Base-by-base conservation (phyloP, 2,329 filamentous ascomycete species). In the Alternaria arborescens region DNA sequence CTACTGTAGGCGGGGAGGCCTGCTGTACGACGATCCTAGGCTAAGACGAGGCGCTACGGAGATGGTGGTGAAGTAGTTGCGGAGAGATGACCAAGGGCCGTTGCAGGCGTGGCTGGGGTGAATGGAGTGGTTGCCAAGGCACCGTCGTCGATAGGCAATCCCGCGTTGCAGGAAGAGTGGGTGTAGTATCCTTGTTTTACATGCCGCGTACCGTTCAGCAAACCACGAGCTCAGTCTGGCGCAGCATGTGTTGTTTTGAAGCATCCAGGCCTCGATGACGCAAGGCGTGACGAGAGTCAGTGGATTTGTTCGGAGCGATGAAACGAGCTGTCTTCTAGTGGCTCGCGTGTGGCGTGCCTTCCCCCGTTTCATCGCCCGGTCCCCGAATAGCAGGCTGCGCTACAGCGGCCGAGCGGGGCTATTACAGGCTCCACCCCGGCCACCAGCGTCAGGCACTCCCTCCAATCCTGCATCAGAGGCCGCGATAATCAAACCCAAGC, bases 401-500 rank as follows among this genome's bases (percentile, higher is more conserved):
- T 53, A 53, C 55, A 48, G 52, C 60, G 58, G 59, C 62, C 66
- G 40, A 50, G 53, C 59, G 51, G 54, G 56, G 55, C 59, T 8
- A 11, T 14, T 26, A 26, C 57, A 56, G 57, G 57, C 57, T 16
- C 12, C 18, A 44, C 32, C 63, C 65, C 46, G 55, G 64, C 36
- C 8, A 12, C 36, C 38, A 46, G 58, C 58, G 55, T 60, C 60
- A 61, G 62, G 58, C 42, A 24, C 32, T 40, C 52, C 61, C 50
- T 60, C 70, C 66, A 70, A 71, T 72, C 64, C 56, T 43, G 55
- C 60, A 34, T 26, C 24, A 26, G 46, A 55, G 48, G 48, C 56
- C 58, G 53, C 57, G 56, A 66, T 61, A 69, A 73, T 73, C 71
- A 71, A 71, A 68, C 69, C 65, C 53, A 54, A 50, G 52, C 58